A percentile compares a stretch with the other conserved stretches of the same genome.
phyloP scores from a whole-genome alignment of 2,329 filamentous ascomycete species.

The Ascochyta lentis region DNA sequence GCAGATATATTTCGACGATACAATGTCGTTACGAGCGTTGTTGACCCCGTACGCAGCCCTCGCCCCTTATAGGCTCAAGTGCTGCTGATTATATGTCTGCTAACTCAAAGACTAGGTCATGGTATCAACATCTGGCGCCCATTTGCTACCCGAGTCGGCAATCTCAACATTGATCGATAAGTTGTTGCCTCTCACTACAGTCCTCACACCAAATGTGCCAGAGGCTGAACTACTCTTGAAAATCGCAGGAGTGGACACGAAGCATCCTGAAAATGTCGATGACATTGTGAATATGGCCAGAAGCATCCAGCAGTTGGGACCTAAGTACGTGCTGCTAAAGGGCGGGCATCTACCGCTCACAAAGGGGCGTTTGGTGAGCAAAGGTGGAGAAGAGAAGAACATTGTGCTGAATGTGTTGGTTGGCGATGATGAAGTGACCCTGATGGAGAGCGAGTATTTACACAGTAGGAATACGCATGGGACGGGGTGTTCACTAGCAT shows the following conservation, averaged over 20 bases:
- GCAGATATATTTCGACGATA: constrained; percentile 68
- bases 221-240: constrained; percentile 72
- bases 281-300: constrained; percentile 75
- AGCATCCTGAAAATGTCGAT: constrained; percentile 63
- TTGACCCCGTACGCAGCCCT: constrained; percentile 72
- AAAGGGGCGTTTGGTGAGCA: constrained; percentile 65
- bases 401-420: constrained; percentile 80
- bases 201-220: constrained; percentile 79
- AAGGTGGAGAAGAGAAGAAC: constrained; percentile 63
- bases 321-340: constrained; percentile 84
- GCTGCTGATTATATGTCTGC: neutral
- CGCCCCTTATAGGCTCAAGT: neutral
- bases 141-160: constrained; percentile 71
- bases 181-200: constrained; percentile 69
- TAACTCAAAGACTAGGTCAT: constrained; percentile 67
- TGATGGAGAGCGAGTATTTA: constrained; percentile 75
- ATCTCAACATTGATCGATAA: constrained; percentile 64
- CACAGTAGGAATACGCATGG: constrained; percentile 85
- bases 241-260: constrained; percentile 54
- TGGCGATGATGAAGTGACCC: constrained; percentile 63
- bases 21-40: constrained; percentile 64
- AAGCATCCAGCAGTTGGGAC: constrained; percentile 70
- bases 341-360: constrained; percentile 87
- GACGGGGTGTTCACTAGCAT: constrained; percentile 92
- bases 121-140: constrained; percentile 81